Base-by-base conservation (phyloP, 176 grass and related monocot species). In the Alopecurus myosuroides region DNA sequence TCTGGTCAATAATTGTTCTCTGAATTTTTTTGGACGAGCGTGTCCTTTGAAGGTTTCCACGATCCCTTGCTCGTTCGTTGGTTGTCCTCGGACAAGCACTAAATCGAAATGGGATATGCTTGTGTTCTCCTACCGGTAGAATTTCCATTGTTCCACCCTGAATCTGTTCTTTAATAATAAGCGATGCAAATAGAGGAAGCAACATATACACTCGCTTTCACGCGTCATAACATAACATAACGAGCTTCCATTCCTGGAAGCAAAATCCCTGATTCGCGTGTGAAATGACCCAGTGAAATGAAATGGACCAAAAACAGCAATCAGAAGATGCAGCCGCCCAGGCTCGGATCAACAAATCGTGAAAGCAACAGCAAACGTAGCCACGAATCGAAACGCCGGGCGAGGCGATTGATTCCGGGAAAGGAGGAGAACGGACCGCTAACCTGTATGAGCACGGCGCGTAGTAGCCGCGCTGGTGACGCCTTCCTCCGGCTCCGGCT, bases 361-460 rank as follows among this genome's bases (percentile, higher is more conserved):
- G 7, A 0, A 57, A 58, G 6, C 29, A 20, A 31, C 7, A 33
- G 1, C 3, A 12, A n/a, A 35, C 65, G 20, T 29, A 33, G 18
- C 18, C 18, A 23, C 3, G 22, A 36, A 67, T 53, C 31, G 17
- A 20, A 52, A 36, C 34, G 18, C 4, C 14, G 12, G 53, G 14
- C 0, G 20, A 35, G 20, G 6, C 30, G n/a, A 35, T 17, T 30
- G 26, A 28, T 15, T 44, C 28, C 10, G n/a, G 37, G 39, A 8
- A 9, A 7, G 23, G 34, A n/a, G 19, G 1, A n/a, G 20, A 44
- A 11, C 20, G n/a, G n/a, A 65, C 6, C 8, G 18, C 63, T 79
- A 22, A 91, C 89, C 85, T 91, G 74, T 14, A 11, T 76, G 6
- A 6, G 69, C 13, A 2, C 61, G 81, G 23, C 81, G 58, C 7